These are phyloP conservation scores for Globisporangium carolinianum DNA, from an alignment of 352 stramenopile genomes.

Conservation along the genomic window DNA sequence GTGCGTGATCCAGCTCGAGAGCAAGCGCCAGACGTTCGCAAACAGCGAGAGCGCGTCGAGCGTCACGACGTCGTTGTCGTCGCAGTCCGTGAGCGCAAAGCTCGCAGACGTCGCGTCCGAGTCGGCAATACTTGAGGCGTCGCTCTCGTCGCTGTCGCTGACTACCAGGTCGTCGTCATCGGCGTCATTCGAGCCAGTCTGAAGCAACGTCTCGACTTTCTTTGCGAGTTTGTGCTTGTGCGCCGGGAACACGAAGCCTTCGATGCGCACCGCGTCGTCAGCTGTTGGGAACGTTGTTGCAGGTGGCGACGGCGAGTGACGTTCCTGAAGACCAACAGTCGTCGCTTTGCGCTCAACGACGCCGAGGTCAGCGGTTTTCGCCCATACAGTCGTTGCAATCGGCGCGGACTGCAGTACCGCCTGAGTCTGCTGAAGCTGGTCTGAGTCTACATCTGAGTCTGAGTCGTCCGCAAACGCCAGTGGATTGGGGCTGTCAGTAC, in stretches of 20 bases:
- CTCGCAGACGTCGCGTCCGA: conserved; percentile 43
- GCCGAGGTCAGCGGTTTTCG: conserved; percentile 65
- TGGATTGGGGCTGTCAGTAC: conserved; percentile 68
- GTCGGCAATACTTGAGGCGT: conserved; percentile 4
- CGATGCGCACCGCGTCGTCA: conserved; percentile 63
- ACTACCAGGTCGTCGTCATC: conserved; percentile 52
- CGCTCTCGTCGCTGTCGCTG: conserved; percentile 60
- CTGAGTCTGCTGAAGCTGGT: not conserved
- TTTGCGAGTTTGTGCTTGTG: conserved; percentile 75
- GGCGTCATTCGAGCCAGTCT: conserved; percentile 36
- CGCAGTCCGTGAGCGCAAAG: conserved; percentile 58
- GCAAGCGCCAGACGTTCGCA: conserved; percentile 64
- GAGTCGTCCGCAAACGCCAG: conserved; percentile 38
- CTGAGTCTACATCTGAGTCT: conserved; percentile 3
- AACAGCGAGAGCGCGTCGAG: conserved; percentile 64
- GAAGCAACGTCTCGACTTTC: not conserved
- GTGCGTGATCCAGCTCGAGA: conserved; percentile 66
- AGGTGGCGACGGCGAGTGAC: conserved; percentile 22
- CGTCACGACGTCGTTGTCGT: conserved; percentile 64
- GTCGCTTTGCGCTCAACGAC: conserved; percentile 49
- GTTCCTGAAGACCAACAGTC: conserved; percentile 42
- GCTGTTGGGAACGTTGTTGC: conserved; percentile 43
- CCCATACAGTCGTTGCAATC: conserved; percentile 60
- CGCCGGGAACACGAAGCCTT: conserved; percentile 78
- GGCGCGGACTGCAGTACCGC: conserved; percentile 9